Conservation (phyloP, 371 early-diverging fungal species). For the Circinella minor region DNA sequence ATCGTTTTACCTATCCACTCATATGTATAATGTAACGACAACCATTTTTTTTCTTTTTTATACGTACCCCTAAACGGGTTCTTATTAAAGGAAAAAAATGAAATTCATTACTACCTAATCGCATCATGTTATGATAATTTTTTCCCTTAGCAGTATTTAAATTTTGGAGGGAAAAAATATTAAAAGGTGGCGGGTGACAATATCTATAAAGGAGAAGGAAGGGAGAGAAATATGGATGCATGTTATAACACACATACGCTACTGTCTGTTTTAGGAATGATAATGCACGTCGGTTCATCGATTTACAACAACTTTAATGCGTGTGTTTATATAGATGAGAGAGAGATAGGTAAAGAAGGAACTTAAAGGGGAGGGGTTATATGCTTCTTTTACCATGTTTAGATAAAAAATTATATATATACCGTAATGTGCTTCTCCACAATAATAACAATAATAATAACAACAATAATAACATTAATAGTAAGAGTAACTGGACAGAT, state of each 20-base stretch:
- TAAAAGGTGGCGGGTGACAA: neutral
- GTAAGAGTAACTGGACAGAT: neutral
- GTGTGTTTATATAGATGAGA: no score
- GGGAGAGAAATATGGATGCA: neutral
- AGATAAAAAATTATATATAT: neutral
- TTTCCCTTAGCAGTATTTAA: neutral
- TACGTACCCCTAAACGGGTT: neutral
- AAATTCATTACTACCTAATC: neutral
- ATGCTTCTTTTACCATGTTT: neutral
- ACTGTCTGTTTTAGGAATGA: neutral
- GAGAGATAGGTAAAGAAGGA: neutral
- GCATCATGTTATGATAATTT: neutral
- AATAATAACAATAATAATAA: neutral
- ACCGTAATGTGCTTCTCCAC: neutral
- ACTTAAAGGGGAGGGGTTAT: no score
- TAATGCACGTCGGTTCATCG: neutral
- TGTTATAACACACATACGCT: neutral
- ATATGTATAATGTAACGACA: no score
- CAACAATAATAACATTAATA: neutral
- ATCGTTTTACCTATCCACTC: no score
- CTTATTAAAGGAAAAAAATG: neutral
- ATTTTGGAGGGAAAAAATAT: conserved; percentile 5
- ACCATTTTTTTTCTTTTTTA: no score
- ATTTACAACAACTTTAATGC: neutral
- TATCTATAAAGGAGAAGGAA: conserved; percentile 1